phyloP scores from a whole-genome alignment of 345 rosid species.

The Erodium maritimum region DNA sequence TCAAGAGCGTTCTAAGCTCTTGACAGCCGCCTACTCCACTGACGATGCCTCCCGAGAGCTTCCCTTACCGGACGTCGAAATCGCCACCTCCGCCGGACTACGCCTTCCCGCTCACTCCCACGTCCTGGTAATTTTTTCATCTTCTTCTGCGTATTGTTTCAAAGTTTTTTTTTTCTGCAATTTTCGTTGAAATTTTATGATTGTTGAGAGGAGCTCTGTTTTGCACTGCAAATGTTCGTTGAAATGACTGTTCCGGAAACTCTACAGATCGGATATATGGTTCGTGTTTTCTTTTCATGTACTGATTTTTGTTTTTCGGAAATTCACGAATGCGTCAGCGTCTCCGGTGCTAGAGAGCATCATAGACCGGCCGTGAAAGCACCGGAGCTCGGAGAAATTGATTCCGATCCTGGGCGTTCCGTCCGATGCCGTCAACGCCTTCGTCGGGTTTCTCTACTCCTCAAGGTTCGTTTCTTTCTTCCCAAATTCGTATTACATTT shows the following conservation, averaged over 20 bases:
- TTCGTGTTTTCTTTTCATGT: no score
- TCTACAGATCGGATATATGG: not conserved
- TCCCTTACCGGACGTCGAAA: conserved; percentile 23
- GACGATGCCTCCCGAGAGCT: no score
- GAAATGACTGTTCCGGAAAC: not conserved
- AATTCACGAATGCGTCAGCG: conserved; percentile 17
- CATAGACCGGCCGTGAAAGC: conserved; percentile 29
- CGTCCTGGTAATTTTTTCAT: conserved; percentile 19
- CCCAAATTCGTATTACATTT: not conserved
- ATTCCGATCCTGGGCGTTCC: conserved; percentile 36
- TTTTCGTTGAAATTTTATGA: no score
- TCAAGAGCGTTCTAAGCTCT: no score
- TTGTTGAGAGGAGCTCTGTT: no score
- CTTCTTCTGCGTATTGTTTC: not conserved
- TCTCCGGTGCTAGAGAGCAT: conserved; percentile 32
- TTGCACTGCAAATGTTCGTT: no score
- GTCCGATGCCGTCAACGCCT: conserved; percentile 28
- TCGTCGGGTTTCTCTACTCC: conserved; percentile 29
- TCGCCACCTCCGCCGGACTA: conserved; percentile 30
- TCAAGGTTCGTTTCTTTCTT: conserved; percentile 17
- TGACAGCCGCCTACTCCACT: no score
- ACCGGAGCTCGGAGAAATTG: conserved; percentile 26
- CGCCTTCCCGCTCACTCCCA: conserved; percentile 33
- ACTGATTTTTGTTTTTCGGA: not conserved
- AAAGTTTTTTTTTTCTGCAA: no score